phyloP scores from a whole-genome alignment of 305 asterid genomes.

The Striga hermonthica region DNA sequence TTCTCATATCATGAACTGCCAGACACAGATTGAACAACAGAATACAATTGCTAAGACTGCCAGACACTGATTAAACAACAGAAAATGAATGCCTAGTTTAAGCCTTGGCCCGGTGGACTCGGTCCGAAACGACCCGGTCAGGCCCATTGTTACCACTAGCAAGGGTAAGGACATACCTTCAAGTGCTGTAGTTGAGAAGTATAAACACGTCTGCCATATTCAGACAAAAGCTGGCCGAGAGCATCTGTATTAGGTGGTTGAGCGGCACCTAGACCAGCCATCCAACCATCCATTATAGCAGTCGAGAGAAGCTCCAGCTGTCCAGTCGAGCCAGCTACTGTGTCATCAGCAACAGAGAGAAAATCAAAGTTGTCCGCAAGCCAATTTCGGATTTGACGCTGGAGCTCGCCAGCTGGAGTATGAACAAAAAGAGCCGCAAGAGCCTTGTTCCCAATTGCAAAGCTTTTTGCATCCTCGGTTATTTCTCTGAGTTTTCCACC shows the following conservation, averaged over 20 bases:
- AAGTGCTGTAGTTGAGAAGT: conserved; percentile 91
- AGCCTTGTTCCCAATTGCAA: conserved; percentile 82
- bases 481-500: conserved; percentile 97
- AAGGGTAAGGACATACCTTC: conserved; percentile 50
- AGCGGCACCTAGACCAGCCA: conserved; percentile 99
- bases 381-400: conserved; percentile 97
- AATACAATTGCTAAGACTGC: not conserved
- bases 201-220: conserved; percentile 87
- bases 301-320: conserved; percentile 99
- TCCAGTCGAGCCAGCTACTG: conserved; percentile 84
- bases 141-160: too few relatives aligned
- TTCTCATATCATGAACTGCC: conserved; percentile 12
- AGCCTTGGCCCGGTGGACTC: too few relatives aligned
- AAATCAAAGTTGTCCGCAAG: conserved; percentile 94
- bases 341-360: conserved; percentile 80
- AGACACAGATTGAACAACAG: conserved; percentile 23
- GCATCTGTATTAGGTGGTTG: conserved; percentile 92
- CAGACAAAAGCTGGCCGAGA: conserved; percentile 93
- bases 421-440: conserved; percentile 96
- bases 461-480: conserved; percentile 91
- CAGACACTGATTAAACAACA: too few relatives aligned
- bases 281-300: conserved; percentile 99
- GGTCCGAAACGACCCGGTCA: too few relatives aligned
- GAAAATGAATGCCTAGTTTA: too few relatives aligned
- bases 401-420: conserved; percentile 99